phyloP scores from a whole-genome alignment of 2,329 filamentous ascomycete species.

The Myotisia sp. region DNA sequence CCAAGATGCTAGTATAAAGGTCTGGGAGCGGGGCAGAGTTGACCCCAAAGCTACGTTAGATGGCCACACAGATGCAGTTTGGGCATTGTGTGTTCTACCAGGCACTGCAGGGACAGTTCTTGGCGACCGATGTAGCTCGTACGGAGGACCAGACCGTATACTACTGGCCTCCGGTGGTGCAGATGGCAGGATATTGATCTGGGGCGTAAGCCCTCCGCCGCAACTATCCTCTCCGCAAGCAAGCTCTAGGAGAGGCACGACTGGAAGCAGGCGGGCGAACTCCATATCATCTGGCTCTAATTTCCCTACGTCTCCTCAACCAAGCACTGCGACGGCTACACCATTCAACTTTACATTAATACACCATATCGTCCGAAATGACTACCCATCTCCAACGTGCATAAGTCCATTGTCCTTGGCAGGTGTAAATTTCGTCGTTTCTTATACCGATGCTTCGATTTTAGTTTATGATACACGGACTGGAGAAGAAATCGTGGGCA shows the following conservation, averaged over 20 bases:
- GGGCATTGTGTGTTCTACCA: conserved; percentile 85
- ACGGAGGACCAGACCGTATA: conserved; percentile 71
- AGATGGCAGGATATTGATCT: conserved; percentile 81
- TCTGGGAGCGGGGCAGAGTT: conserved; percentile 89
- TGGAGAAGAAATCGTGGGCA: conserved; percentile 78
- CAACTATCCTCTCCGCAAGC: conserved; percentile 70
- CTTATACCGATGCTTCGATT: conserved; percentile 78
- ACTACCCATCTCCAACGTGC: conserved; percentile 66
- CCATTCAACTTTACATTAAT: conserved; percentile 80
- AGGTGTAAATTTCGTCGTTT: conserved; percentile 83
- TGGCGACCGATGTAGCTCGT: conserved; percentile 53
- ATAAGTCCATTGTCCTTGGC: conserved; percentile 75
- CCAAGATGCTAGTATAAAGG: conserved; percentile 79
- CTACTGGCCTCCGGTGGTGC: conserved; percentile 82
- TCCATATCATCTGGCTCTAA: conserved; percentile 90
- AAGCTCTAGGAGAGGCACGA: conserved; percentile 50
- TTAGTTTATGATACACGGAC: conserved; percentile 84
- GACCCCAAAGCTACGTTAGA: conserved; percentile 91
- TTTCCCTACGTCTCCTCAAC: conserved; percentile 80
- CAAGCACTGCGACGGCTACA: conserved; percentile 68
- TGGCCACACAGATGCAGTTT: conserved; percentile 89
- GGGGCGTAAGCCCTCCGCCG: conserved; percentile 85
- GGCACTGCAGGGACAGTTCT: conserved; percentile 69
- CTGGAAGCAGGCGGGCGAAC: conserved; percentile 71
- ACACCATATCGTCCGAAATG: conserved; percentile 63